phyloP scores from a whole-genome alignment of 176 grass and related monocot species.

The Eragrostis nindensis region DNA sequence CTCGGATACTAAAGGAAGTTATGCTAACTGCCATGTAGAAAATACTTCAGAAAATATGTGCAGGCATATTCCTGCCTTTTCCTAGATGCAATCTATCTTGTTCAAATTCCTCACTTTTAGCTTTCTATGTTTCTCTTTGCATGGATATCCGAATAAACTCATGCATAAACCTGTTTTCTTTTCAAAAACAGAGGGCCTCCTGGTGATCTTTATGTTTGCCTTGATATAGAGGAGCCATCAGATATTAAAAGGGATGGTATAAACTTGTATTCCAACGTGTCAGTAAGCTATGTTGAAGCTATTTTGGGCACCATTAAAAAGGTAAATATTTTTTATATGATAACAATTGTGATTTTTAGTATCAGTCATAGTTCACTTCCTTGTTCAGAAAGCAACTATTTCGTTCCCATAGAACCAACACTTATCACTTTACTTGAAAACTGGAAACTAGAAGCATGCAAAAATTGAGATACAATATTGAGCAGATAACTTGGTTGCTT shows the following conservation, averaged over 20 bases:
- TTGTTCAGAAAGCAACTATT: conserved; percentile 41
- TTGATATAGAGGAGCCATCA: conserved; percentile 94
- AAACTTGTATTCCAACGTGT: conserved; percentile 83
- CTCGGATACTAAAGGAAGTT: not conserved
- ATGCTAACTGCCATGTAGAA: not conserved
- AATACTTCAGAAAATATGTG: not conserved
- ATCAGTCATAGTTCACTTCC: conserved; percentile 2
- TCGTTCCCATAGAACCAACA: conserved; percentile 2
- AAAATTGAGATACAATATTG: conserved; percentile 24
- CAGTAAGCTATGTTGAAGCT: conserved; percentile 93
- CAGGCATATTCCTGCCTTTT: not conserved
- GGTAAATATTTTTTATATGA: conserved; percentile 52
- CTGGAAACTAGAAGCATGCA: conserved; percentile 14
- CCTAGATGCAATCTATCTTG: conserved; percentile 30
- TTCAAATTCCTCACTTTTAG: conserved; percentile 20
- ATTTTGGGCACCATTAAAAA: conserved; percentile 76
- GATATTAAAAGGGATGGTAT: conserved; percentile 97
- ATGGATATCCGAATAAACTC: conserved; percentile 21
- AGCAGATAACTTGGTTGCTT: conserved; percentile 28
- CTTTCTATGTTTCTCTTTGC: conserved; percentile 8
- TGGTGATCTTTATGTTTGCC: conserved; percentile 95
- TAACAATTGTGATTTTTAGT: conserved; percentile 24
- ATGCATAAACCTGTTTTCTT: conserved; percentile 26
- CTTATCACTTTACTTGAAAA: conserved; percentile 26
- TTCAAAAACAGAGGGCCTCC: conserved; percentile 72